Evolutionary conservation across 2,329 filamentous ascomycete species (phyloP).

Genomic region (Thielaviopsis euricoi): DNA sequence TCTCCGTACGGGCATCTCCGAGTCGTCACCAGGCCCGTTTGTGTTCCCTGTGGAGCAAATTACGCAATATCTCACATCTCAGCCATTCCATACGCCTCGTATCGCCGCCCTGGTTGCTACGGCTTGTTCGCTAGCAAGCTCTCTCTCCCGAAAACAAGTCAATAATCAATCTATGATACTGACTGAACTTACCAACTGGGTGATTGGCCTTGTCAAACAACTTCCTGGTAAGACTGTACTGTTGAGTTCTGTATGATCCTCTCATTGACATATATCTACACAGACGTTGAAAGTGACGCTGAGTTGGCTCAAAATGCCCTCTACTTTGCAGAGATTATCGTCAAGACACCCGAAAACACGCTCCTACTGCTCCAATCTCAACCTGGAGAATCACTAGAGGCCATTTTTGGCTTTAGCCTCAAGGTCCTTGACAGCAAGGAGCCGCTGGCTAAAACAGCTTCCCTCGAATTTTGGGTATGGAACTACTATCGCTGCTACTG

Average conservation of each 20-base stretch:
- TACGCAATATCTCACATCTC: conserved; percentile 47
- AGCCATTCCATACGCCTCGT: conserved; percentile 43
- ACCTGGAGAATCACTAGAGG: conserved; percentile 39
- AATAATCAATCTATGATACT: conserved; percentile 31
- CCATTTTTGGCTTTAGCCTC: conserved; percentile 56
- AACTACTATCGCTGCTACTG: not conserved
- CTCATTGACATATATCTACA: conserved; percentile 18
- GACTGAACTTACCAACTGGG: conserved; percentile 40
- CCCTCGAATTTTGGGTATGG: conserved; percentile 60
- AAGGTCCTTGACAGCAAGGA: conserved; percentile 55
- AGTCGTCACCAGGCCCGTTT: conserved; percentile 58
- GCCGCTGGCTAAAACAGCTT: conserved; percentile 56
- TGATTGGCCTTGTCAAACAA: conserved; percentile 42
- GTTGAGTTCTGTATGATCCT: not conserved
- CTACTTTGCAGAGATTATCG: conserved; percentile 50
- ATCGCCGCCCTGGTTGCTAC: conserved; percentile 55
- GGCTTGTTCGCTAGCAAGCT: conserved; percentile 52
- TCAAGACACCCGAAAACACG: conserved; percentile 35
- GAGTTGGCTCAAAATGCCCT: conserved; percentile 60
- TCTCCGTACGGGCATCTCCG: conserved; percentile 58
- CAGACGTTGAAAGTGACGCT: conserved; percentile 49
- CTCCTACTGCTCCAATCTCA: conserved; percentile 43
- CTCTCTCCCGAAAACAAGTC: conserved; percentile 30
- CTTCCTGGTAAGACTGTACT: conserved; percentile 33
- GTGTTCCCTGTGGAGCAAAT: conserved; percentile 52